Conservation (phyloP, 2,329 filamentous ascomycete genomes). For the Neonectria punicea region DNA sequence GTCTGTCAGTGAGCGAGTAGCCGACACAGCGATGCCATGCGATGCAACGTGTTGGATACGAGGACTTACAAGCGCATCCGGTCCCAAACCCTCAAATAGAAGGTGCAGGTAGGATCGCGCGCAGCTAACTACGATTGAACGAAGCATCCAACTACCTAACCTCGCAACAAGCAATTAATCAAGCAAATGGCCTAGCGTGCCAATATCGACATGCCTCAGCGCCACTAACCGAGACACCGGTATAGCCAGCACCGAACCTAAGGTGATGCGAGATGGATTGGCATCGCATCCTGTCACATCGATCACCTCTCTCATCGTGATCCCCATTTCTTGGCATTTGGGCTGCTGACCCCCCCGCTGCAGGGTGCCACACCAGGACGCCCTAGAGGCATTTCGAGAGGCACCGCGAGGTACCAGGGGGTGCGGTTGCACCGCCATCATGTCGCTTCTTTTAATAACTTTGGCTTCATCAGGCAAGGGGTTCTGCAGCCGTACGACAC, state of each 20-base stretch:
- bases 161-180: slow-evolving; percentile 5
- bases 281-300: slow-evolving; percentile 7
- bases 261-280: slow-evolving; percentile 14
- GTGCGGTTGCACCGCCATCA: slow-evolving; percentile 41
- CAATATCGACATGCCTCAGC: slow-evolving; percentile 10
- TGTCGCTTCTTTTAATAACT: slow-evolving; percentile 44
- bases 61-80: slow-evolving; percentile 1
- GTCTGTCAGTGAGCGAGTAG: not conserved
- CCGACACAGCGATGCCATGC: slow-evolving; percentile 14
- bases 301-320: slow-evolving; percentile 20
- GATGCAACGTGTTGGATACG: slow-evolving; percentile 20
- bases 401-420: not conserved
- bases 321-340: slow-evolving; percentile 26
- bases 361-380: slow-evolving; percentile 5
- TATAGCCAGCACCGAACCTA: slow-evolving; percentile 5
- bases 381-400: not conserved
- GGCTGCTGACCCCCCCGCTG: slow-evolving; percentile 18
- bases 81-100: not conserved
- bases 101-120: not conserved
- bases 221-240: slow-evolving; percentile 4
- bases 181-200: slow-evolving; percentile 6
- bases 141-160: not conserved
- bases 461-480: slow-evolving; percentile 22
- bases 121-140: not conserved
- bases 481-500: slow-evolving; percentile 21